These are phyloP conservation scores for Collariella sp. DNA, from an alignment of 495 filamentous ascomycete species.

Conservation along the genomic window DNA sequence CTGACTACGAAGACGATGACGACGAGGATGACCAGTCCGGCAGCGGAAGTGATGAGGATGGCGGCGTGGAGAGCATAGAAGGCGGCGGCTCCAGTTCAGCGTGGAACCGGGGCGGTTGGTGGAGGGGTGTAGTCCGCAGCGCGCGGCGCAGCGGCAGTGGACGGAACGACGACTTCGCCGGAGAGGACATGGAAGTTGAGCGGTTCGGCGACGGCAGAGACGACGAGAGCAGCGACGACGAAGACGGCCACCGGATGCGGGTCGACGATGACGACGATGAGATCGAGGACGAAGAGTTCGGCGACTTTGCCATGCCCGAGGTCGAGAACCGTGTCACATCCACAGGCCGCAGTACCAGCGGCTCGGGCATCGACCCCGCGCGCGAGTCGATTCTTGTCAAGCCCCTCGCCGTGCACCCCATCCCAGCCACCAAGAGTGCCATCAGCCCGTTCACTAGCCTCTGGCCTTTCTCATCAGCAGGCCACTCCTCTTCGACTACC, in stretches of 20 bases:
- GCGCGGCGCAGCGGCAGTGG: conserved; percentile 10
- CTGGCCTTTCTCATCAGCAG: conserved; percentile 35
- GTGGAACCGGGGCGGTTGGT: conserved; percentile 39
- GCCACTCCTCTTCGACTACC: too few relatives aligned
- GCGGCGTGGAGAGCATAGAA: conserved; percentile 26
- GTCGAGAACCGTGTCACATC: conserved; percentile 19
- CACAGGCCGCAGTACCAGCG: background rate
- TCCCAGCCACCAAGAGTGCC: conserved; percentile 19
- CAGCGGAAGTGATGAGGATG: conserved; percentile 27
- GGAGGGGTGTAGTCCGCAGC: conserved; percentile 35
- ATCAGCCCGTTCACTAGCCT: conserved; percentile 36
- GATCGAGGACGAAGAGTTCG: conserved; percentile 44
- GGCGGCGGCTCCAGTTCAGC: conserved; percentile 11
- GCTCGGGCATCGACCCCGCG: conserved; percentile 29
- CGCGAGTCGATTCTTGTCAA: conserved; percentile 35
- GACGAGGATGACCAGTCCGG: conserved; percentile 37
- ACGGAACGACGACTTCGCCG: background rate
- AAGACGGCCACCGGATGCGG: conserved; percentile 9
- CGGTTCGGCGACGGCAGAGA: conserved; percentile 41
- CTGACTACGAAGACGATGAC: conserved; percentile 40
- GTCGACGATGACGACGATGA: conserved; percentile 38
- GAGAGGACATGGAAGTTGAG: conserved; percentile 20
- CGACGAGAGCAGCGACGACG: conserved; percentile 29
- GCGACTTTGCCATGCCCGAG: conserved; percentile 47
- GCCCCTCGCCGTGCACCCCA: conserved; percentile 39